Evolutionary conservation across 257 asterid species (phyloP).

Genomic region (Paraleonurus japonicus): DNA sequence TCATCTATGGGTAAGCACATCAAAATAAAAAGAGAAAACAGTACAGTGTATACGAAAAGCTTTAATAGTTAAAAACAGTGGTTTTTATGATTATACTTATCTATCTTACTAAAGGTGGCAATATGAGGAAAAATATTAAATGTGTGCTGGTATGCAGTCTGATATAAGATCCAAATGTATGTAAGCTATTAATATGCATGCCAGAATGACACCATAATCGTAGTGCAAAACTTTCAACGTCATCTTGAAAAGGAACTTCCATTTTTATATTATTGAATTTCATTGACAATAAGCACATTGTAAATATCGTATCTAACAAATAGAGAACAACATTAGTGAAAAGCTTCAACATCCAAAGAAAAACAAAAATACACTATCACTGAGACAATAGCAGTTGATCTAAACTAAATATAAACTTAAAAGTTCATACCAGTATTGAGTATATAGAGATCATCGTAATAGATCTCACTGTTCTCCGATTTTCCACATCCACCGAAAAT

Average conservation of each 20-base stretch:
- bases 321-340: neutral
- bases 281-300: constrained; percentile 3
- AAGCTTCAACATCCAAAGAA: neutral
- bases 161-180: constrained; percentile 14
- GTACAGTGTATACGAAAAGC: neutral
- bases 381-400: neutral
- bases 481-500: constrained; percentile 97
- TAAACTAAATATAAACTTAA: constrained; percentile 3
- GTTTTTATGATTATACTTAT: neutral
- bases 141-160: constrained; percentile 51
- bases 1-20: constrained; percentile 1
- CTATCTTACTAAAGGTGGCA: constrained; percentile 9
- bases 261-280: neutral
- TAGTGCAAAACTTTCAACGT: neutral
- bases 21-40: neutral
- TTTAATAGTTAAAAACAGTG: neutral
- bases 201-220: constrained; percentile 9
- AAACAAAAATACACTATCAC: neutral
- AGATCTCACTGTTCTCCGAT: constrained; percentile 59
- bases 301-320: neutral
- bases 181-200: neutral
- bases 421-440: constrained; percentile 68
- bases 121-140: constrained; percentile 4
- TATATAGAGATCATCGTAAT: constrained; percentile 89
- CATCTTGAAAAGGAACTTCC: constrained; percentile 11